phyloP scores from a whole-genome alignment of 306 rosid species.

The Myrica gale region DNA sequence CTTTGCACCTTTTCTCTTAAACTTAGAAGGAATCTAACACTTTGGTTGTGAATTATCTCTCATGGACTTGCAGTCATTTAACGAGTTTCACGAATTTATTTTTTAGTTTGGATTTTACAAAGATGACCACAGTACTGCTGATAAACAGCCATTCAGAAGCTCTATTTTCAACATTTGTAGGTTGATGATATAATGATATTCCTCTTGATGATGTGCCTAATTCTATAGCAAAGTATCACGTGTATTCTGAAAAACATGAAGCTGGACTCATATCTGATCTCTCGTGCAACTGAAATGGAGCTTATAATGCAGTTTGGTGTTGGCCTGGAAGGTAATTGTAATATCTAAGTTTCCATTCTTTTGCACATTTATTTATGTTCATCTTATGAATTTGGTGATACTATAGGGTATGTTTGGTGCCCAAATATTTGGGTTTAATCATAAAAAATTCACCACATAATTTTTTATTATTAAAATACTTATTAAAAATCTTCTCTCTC shows the following conservation, averaged over 20 bases:
- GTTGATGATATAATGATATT: constrained; percentile 73
- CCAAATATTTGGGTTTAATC: no score
- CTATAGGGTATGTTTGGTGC: no score
- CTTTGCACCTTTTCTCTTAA: neutral
- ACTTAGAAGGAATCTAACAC: neutral
- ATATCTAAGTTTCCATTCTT: constrained; percentile 13
- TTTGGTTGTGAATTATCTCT: neutral
- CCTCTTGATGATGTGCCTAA: constrained; percentile 64
- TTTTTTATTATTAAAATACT: no score
- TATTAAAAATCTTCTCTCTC: no score
- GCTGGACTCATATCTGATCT: constrained; percentile 58
- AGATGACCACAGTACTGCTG: neutral
- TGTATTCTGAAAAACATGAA: constrained; percentile 63
- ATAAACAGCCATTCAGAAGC: neutral
- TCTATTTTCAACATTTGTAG: constrained; percentile 34
- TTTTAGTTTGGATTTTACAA: neutral
- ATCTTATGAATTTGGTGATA: neutral
- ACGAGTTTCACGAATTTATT: neutral
- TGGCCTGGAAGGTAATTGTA: constrained; percentile 74
- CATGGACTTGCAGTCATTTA: neutral
- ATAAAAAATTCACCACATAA: no score
- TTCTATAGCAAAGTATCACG: constrained; percentile 54
- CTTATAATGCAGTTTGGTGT: constrained; percentile 90
- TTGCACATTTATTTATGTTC: constrained; percentile 6
- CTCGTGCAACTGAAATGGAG: constrained; percentile 66